These are phyloP conservation scores for Boechera stricta DNA, from an alignment of 345 rosid genomes.

Conservation along the genomic window DNA sequence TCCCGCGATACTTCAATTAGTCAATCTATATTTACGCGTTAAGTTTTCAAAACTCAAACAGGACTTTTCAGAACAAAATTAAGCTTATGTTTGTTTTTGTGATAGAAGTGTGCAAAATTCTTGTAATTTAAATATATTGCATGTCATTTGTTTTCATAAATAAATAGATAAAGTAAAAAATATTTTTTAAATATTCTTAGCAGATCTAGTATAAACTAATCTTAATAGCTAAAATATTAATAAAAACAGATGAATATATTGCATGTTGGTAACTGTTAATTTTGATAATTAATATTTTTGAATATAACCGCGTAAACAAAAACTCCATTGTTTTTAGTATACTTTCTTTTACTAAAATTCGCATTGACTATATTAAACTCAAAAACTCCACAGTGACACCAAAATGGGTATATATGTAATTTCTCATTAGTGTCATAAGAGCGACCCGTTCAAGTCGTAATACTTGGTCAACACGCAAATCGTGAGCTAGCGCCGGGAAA, in stretches of 20 bases:
- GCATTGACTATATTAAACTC: not conserved
- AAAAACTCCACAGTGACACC: not conserved
- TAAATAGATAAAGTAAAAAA: too few relatives aligned
- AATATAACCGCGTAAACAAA: slow-evolving; percentile 9
- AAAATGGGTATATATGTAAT: slow-evolving; percentile 25
- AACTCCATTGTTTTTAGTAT: not conserved
- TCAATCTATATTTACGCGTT: slow-evolving; percentile 34
- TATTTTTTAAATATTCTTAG: not conserved
- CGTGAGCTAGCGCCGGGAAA: slow-evolving; percentile 30
- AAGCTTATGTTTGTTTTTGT: not conserved
- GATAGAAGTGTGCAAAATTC: not conserved
- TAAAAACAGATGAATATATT: too few relatives aligned
- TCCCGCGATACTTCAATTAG: not conserved
- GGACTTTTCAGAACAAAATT: slow-evolving; percentile 22
- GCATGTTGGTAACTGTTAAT: not conserved
- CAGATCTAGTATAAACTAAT: not conserved
- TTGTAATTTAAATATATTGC: not conserved
- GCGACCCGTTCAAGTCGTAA: slow-evolving; percentile 44
- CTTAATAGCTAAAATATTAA: not conserved
- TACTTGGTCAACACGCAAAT: slow-evolving; percentile 45
- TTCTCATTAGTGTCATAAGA: not conserved
- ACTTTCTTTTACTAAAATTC: not conserved
- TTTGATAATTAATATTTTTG: not conserved
- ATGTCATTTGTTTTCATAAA: not conserved
- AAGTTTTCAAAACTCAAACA: slow-evolving; percentile 15